phyloP scores from a whole-genome alignment of 2,329 filamentous ascomycete species.

The Talaromyces sp. region DNA sequence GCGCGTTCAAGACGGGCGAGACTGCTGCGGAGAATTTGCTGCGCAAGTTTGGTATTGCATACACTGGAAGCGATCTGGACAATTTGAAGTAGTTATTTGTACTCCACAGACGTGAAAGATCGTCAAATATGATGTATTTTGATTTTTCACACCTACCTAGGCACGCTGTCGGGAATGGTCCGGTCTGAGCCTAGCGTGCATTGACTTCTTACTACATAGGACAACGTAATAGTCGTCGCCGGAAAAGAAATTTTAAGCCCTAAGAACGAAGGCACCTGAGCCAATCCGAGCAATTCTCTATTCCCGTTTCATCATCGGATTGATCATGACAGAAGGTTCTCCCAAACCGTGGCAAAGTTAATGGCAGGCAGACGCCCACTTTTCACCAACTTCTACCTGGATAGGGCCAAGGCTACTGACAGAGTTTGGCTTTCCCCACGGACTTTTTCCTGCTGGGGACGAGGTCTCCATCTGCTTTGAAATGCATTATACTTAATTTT shows the following conservation, averaged over 20 bases:
- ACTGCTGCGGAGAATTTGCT: no score
- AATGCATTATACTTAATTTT: neutral
- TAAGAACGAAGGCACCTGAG: neutral
- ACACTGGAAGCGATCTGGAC: no score
- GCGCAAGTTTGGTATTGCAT: no score
- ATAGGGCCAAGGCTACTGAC: neutral
- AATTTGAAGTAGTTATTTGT: no score
- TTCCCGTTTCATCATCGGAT: neutral
- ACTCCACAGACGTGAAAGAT: no score
- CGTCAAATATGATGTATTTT: no score
- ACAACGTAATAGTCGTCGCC: neutral
- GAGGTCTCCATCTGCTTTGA: neutral
- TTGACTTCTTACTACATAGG: neutral
- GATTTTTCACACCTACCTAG: no score
- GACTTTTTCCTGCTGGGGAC: neutral
- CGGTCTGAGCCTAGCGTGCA: neutral
- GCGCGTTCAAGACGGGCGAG: no score
- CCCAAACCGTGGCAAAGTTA: neutral
- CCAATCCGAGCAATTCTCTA: neutral
- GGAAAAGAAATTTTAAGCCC: neutral
- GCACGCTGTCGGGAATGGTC: neutral
- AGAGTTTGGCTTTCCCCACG: neutral
- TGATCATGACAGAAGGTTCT: neutral
- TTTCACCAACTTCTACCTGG: neutral
- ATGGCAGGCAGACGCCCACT: neutral